A percentile compares a stretch with the other conserved stretches of the same genome.
Evolutionary conservation across 2,329 filamentous ascomycete species (phyloP).

Genomic region (Aspergillaceae sp.): DNA sequence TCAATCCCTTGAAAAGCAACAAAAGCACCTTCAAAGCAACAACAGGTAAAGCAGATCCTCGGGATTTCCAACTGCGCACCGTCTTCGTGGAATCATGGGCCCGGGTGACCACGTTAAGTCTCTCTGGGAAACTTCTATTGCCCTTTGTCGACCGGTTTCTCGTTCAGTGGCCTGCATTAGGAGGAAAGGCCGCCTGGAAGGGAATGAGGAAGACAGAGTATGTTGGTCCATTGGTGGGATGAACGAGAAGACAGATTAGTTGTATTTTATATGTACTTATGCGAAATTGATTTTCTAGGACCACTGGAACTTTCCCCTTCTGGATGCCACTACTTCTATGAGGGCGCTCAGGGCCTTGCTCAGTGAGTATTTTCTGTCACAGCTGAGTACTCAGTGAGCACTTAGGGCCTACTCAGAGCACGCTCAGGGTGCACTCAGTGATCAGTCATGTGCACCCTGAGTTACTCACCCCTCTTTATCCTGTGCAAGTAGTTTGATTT

Average conservation of each 20-base stretch:
- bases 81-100: conserved; percentile 94
- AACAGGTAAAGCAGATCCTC: conserved; percentile 17
- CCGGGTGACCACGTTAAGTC: conserved; percentile 68
- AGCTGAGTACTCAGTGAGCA: too few relatives aligned
- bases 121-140: conserved; percentile 71
- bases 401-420: too few relatives aligned
- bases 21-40: neutral
- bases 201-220: conserved; percentile 33
- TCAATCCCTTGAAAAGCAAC: conserved; percentile 1
- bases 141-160: conserved; percentile 67
- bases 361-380: too few relatives aligned
- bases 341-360: too few relatives aligned
- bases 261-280: too few relatives aligned
- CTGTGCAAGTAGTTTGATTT: too few relatives aligned
- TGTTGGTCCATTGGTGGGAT: conserved; percentile 31
- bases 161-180: conserved; percentile 69
- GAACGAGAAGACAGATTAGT: conserved; percentile 2
- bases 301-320: too few relatives aligned
- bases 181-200: conserved; percentile 34
- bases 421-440: too few relatives aligned
- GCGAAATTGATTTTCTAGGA: too few relatives aligned
- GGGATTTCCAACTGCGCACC: conserved; percentile 54
- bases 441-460: too few relatives aligned
- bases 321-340: too few relatives aligned
- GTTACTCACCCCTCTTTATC: too few relatives aligned